Evolutionary conservation across 768 basidiomycete species (phyloP).

Genomic region (Mycena belliarum): DNA sequence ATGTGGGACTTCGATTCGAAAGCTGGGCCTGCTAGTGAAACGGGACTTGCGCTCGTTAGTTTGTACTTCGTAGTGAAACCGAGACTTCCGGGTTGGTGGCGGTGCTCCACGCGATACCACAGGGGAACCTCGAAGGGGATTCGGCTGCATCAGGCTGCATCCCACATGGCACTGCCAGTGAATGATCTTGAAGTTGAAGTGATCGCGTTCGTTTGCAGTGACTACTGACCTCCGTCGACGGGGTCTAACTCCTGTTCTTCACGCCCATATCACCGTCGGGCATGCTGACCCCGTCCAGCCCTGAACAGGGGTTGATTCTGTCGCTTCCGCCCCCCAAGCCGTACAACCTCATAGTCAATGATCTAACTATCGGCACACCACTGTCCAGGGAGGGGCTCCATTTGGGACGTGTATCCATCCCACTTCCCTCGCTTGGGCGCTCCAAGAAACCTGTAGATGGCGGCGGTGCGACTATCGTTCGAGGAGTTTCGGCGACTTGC

Average conservation of each 20-base stretch:
- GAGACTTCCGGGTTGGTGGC: no score
- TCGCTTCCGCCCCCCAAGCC: constrained; percentile 20
- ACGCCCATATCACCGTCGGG: constrained; percentile 3
- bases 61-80: no score
- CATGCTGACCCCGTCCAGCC: background rate
- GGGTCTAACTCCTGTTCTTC: background rate
- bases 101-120: no score
- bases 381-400: background rate
- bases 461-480: constrained; percentile 8
- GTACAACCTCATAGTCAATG: constrained; percentile 3
- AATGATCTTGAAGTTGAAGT: no score
- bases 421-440: constrained; percentile 7
- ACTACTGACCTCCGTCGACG: no score
- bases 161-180: no score
- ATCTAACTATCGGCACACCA: constrained; percentile 8
- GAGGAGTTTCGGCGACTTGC: constrained; percentile 14
- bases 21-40: constrained; percentile 29
- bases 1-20: constrained; percentile 56
- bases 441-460: constrained; percentile 7
- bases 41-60: no score
- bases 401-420: background rate
- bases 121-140: no score
- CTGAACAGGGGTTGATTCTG: constrained; percentile 9
- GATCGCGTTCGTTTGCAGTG: no score
- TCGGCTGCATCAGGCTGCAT: no score